These are phyloP conservation scores for Solanum hybrid DNA, from an alignment of 305 asterid genomes.

Conservation along the genomic window DNA sequence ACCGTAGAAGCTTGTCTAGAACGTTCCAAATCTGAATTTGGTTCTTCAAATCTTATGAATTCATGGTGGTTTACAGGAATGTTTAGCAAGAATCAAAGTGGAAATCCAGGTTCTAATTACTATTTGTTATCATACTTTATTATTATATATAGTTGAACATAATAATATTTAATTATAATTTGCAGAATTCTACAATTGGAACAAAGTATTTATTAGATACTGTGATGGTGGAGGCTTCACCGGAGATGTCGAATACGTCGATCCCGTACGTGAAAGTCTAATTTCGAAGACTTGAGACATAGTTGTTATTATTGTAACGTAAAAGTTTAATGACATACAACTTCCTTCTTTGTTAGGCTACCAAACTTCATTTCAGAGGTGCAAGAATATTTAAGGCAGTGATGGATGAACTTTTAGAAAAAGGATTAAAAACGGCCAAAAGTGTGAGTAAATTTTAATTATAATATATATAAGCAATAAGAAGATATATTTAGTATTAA, in stretches of 20 bases:
- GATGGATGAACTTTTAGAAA: constrained; percentile 49
- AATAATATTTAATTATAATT: background rate
- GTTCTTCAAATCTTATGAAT: background rate
- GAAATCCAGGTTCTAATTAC: constrained; percentile 3
- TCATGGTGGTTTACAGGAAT: constrained; percentile 3
- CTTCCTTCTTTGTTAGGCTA: constrained; percentile 19
- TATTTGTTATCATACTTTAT: background rate
- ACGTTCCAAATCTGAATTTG: background rate
- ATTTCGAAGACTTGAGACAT: background rate
- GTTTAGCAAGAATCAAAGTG: background rate
- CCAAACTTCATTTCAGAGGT: constrained; percentile 48
- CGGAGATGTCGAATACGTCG: constrained; percentile 10
- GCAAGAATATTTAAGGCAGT: constrained; percentile 42
- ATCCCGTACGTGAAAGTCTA: background rate
- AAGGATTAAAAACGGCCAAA: constrained; percentile 52
- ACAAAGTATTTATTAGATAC: constrained; percentile 19
- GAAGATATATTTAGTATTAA: background rate
- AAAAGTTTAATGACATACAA: background rate
- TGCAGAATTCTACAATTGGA: constrained; percentile 41
- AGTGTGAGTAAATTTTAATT: constrained; percentile 23
- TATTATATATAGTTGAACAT: background rate
- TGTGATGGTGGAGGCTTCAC: constrained; percentile 47
- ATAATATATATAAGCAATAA: background rate
- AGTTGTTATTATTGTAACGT: background rate
- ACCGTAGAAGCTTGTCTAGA: background rate